These are phyloP conservation scores for Vitis labrusca DNA, from an alignment of 164 flowering plant genomes.

Conservation along the genomic window DNA sequence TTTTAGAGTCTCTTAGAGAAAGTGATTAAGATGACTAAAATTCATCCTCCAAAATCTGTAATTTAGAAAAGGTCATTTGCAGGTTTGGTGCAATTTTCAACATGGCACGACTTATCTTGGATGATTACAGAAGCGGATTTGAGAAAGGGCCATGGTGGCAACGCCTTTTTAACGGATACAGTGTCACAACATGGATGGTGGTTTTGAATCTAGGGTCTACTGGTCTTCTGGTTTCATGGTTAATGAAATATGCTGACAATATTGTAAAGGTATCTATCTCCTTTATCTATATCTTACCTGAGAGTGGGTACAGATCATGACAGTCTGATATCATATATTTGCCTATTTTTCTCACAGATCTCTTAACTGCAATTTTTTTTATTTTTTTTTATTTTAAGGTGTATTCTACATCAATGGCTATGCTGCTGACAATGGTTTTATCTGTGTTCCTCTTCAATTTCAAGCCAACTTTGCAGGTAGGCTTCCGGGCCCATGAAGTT, in stretches of 20 bases:
- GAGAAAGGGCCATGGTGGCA: constrained; percentile 97
- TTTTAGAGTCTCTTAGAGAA: no score
- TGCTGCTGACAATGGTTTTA: constrained; percentile 86
- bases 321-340: no score
- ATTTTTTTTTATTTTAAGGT: constrained; percentile 38
- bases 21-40: no score
- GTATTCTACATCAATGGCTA: constrained; percentile 97
- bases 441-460: constrained; percentile 77
- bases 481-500: neutral
- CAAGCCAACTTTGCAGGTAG: constrained; percentile 88
- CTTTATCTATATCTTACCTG: neutral
- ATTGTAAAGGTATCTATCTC: constrained; percentile 68
- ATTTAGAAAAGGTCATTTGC: neutral
- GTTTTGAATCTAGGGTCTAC: constrained; percentile 88
- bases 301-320: no score
- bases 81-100: constrained; percentile 93
- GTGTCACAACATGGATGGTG: constrained; percentile 84
- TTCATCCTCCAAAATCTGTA: no score
- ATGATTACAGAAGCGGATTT: constrained; percentile 86
- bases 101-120: constrained; percentile 66
- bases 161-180: constrained; percentile 84
- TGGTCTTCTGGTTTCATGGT: constrained; percentile 94
- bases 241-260: constrained; percentile 95
- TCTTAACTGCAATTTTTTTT: no score
- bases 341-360: no score